Base-by-base conservation (phyloP, 768 basidiomycete species). In the Podaxis sp. region DNA sequence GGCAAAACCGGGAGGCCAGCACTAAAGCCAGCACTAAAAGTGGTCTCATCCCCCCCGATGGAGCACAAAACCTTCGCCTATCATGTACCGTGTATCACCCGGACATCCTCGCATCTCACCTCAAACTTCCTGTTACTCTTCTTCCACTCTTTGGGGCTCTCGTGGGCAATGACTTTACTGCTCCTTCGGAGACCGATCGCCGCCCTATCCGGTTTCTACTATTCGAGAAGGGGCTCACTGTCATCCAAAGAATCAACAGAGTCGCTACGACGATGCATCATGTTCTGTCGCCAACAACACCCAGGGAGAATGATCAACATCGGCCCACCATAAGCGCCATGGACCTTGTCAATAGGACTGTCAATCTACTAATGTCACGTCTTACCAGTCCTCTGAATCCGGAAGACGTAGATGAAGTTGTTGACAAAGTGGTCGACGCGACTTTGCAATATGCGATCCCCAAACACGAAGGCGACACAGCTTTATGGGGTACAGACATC, bases 71-170 rank as follows among this genome's bases (percentile, higher is more conserved):
- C 26, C 73, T 87, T 38, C 75, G 80, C 7, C 73, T 93, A 58
- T 82, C 83, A 0, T 80, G 84, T 58, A 77, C 80, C 6, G 79
- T 84, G 7, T 94, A 89, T 69, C 83, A 78, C 41, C 91, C 93
- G 0, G 70, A 79, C 2, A 67, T 72, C 0, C 80, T 94, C 36
- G 89, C 93, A 10, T 70, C 78, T 0, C 87, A 89, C 68, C 73
- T 95, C 2, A 81, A 85, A 51, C 75, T 94, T 13, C 89, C 92
- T 1, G 76, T 84, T 4, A 83, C 88, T 0, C 80, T 94, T 38
- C 83, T 94, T 33, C 93, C 93, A 1, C 80, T 95, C 6, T 76
- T 94, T 2, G 90, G 87, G n/a, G 89, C 92, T 10, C 75, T 94
- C 15, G 83, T 92, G 3, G 93, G 93, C 54, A 93, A 93, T 67